phyloP scores from a whole-genome alignment of 2,329 filamentous ascomycete genomes.

The Bipolaris sorokiniana region DNA sequence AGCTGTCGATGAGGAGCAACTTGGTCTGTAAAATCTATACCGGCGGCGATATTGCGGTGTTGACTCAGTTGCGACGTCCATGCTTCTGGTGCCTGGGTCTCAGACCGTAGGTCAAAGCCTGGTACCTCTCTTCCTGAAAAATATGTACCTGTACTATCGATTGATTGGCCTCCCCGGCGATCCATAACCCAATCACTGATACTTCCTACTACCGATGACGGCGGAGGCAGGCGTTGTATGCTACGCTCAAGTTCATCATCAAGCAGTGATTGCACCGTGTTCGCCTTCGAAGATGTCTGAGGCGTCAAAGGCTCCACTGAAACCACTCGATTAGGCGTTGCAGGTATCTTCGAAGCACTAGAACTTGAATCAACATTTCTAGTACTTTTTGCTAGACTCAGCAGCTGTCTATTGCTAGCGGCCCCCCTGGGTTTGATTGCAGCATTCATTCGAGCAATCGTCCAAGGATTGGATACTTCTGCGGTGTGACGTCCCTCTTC shows the following conservation, averaged over 20 bases:
- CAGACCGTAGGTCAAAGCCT: neutral
- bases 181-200: neutral
- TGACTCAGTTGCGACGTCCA: neutral
- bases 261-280: neutral
- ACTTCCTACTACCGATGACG: neutral
- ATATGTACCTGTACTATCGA: neutral
- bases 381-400: slow-evolving; percentile 34
- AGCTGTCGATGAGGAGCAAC: too few relatives aligned
- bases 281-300: slow-evolving; percentile 19
- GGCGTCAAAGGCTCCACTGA: slow-evolving; percentile 24
- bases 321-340: slow-evolving; percentile 2
- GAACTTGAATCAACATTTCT: neutral
- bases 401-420: slow-evolving; percentile 26
- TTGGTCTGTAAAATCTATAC: neutral
- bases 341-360: slow-evolving; percentile 16
- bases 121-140: neutral
- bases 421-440: slow-evolving; percentile 24
- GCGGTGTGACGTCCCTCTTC: slow-evolving; percentile 42
- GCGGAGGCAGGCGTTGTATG: slow-evolving; percentile 10
- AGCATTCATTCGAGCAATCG: slow-evolving; percentile 56
- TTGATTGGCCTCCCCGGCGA: too few relatives aligned
- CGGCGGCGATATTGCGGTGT: neutral
- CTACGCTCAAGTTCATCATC: slow-evolving; percentile 18
- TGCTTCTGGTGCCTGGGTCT: neutral
- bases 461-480: slow-evolving; percentile 57